A percentile compares a stretch with the other conserved stretches of the same genome.
phyloP scores from a whole-genome alignment of 257 asterid genomes.

The Thymus quinquecostatus region DNA sequence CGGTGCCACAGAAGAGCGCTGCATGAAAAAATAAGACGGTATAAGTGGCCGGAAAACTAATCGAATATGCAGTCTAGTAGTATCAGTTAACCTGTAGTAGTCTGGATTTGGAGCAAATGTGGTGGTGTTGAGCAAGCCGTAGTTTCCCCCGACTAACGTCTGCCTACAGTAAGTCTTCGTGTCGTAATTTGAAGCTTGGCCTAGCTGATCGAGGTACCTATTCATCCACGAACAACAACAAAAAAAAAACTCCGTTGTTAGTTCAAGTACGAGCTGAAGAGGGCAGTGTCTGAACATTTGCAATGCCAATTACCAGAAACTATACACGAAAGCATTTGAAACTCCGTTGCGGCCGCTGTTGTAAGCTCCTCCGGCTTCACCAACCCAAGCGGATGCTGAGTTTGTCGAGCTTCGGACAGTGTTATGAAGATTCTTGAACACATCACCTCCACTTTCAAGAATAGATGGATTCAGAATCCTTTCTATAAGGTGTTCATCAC shows the following conservation, averaged over 20 bases:
- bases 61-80: neutral
- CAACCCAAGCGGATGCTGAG: constrained; percentile 71
- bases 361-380: constrained; percentile 83
- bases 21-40: constrained; percentile 20
- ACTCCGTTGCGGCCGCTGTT: constrained; percentile 75
- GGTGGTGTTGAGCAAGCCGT: constrained; percentile 77
- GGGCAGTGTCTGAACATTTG: neutral
- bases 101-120: constrained; percentile 82
- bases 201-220: constrained; percentile 91
- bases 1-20: constrained; percentile 96
- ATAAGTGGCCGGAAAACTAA: neutral
- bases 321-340: constrained; percentile 68
- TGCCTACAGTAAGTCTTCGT: constrained; percentile 84
- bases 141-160: constrained; percentile 81
- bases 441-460: constrained; percentile 56
- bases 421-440: constrained; percentile 45
- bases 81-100: constrained; percentile 67
- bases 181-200: constrained; percentile 60
- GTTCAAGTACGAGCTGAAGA: neutral
- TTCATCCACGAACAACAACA: constrained; percentile 11
- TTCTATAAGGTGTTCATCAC: constrained; percentile 58
- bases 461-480: constrained; percentile 65
- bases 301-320: constrained; percentile 64
- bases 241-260: neutral
- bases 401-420: constrained; percentile 45